Evolutionary conservation across 305 asterid genomes (phyloP).

Genomic region (Fraxinus sp.): DNA sequence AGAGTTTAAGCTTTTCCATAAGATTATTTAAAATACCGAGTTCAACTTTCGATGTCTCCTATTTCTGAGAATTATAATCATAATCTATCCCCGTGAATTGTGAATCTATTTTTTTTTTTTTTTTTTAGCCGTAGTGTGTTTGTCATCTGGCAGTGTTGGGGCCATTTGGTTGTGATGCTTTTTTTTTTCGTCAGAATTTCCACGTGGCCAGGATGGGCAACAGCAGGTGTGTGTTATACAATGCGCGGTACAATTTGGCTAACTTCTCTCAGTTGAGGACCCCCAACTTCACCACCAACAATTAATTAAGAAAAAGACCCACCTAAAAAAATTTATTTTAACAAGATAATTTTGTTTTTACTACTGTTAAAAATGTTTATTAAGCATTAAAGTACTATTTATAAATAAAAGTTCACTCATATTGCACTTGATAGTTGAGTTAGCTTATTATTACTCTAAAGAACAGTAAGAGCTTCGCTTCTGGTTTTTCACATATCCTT

Average conservation of each 20-base stretch:
- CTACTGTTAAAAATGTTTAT: not conserved
- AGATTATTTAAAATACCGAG: not conserved
- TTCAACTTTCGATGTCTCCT: not conserved
- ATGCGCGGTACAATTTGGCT: conserved; percentile 16
- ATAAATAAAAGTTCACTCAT: not conserved
- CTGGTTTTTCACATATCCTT: too few species aligned
- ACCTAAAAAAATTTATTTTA: not conserved
- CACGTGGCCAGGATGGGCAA: conserved; percentile 57
- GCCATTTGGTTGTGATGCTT: conserved; percentile 4
- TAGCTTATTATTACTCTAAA: too few species aligned
- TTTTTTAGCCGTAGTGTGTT: not conserved
- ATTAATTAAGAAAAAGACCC: not conserved
- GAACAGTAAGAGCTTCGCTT: too few species aligned
- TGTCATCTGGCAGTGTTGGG: conserved; percentile 12
- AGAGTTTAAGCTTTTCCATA: not conserved
- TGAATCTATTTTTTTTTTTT: too few species aligned
- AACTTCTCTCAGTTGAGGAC: not conserved
- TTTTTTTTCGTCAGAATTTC: conserved; percentile 19
- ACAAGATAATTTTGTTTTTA: not conserved
- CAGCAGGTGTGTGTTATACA: conserved; percentile 1
- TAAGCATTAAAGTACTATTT: not conserved
- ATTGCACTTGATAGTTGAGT: too few species aligned
- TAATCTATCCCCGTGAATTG: not conserved
- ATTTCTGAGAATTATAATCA: not conserved
- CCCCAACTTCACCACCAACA: conserved; percentile 6